A percentile compares a stretch with the other conserved stretches of the same genome.
phyloP scores from a whole-genome alignment of 176 grass and related monocot species.

The Eremochloa ophiuroides region DNA sequence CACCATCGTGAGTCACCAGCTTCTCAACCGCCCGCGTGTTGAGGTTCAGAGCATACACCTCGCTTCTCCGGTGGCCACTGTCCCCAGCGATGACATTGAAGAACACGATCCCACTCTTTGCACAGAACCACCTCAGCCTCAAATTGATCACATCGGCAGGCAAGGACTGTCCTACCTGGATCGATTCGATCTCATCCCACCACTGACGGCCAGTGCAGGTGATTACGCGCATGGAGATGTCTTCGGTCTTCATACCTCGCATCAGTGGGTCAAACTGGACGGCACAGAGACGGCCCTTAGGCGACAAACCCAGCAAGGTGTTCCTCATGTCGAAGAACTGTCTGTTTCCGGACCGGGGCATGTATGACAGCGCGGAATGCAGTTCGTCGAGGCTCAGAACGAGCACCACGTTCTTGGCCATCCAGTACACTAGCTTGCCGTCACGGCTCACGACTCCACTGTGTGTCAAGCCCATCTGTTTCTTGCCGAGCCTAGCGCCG shows the following conservation, averaged over 20 bases:
- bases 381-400: background rate
- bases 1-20: background rate
- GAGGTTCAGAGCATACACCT: conserved; percentile 2
- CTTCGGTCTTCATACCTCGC: background rate
- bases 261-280: background rate
- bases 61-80: background rate
- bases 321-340: background rate
- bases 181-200: background rate
- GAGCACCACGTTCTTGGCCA: background rate
- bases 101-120: background rate
- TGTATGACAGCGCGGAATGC: background rate
- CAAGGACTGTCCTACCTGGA: background rate
- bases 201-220: background rate
- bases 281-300: background rate
- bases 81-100: background rate
- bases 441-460: background rate
- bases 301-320: background rate
- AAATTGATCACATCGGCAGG: background rate
- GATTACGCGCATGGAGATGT: background rate
- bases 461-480: background rate
- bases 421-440: background rate
- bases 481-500: background rate
- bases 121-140: background rate
- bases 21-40: background rate
- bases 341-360: background rate